These are phyloP conservation scores for Gloeophyllum trabeum DNA, from an alignment of 768 basidiomycete genomes.

Conservation along the genomic window DNA sequence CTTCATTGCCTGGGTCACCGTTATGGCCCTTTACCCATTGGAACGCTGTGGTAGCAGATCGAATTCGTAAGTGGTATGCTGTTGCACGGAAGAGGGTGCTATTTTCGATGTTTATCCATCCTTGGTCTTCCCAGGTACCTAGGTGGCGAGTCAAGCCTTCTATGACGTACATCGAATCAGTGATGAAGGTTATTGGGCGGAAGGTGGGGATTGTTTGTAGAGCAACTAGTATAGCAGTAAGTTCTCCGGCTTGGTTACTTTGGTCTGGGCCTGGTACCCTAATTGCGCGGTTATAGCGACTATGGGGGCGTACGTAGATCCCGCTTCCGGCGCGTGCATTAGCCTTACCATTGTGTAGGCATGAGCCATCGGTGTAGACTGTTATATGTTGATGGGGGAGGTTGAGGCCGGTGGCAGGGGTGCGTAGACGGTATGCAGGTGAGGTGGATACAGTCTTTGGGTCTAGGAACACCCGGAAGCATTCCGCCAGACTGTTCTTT, in stretches of 20 bases:
- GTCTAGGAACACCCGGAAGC: conserved; percentile 1
- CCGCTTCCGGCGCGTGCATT: conserved; percentile 12
- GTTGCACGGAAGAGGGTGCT: conserved; percentile 1
- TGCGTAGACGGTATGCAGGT: not conserved
- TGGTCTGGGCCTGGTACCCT: not conserved
- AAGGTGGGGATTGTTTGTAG: not conserved
- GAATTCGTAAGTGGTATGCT: conserved; percentile 3
- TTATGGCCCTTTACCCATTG: conserved; percentile 18
- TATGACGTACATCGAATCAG: conserved; percentile 7
- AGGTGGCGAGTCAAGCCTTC: conserved; percentile 6
- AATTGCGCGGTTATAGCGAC: not conserved
- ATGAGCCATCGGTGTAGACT: conserved; percentile 18
- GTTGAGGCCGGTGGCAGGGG: not conserved
- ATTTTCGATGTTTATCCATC: conserved; percentile 8
- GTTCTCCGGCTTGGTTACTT: conserved; percentile 8
- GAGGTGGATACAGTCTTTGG: not conserved
- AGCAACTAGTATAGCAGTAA: conserved; percentile 1
- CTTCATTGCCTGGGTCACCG: conserved; percentile 12
- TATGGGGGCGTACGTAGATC: not conserved
- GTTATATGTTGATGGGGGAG: not conserved
- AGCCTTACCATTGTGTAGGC: conserved; percentile 9
- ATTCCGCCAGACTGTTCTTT: not conserved
- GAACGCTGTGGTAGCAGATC: conserved; percentile 11
- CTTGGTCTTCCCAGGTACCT: conserved; percentile 5
- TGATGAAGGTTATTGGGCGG: conserved; percentile 1